Evolutionary conservation across 2,329 filamentous ascomycete genomes (phyloP).

Genomic region (Xylaria sp.): DNA sequence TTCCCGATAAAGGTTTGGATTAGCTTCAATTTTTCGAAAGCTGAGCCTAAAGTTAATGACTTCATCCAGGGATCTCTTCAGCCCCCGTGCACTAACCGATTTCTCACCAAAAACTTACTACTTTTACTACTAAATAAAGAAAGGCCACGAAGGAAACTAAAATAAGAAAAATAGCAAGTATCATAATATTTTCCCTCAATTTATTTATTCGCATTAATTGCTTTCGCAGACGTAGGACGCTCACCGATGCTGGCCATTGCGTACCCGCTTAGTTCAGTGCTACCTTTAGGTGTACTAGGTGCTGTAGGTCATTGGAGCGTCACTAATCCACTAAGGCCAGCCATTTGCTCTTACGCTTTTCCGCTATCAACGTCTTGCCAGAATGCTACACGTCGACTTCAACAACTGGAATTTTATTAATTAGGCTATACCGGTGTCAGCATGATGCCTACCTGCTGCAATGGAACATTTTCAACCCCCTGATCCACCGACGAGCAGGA

Average conservation of each 20-base stretch:
- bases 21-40: background rate
- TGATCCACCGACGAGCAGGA: slow-evolving; percentile 1
- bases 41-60: background rate
- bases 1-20: too few relatives aligned
- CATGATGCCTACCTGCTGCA: background rate
- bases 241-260: too few relatives aligned
- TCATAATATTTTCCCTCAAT: too few relatives aligned
- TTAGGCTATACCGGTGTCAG: background rate
- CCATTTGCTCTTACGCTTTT: background rate
- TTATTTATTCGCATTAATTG: too few relatives aligned
- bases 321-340: background rate
- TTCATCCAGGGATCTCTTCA: background rate
- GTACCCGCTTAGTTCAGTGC: too few relatives aligned
- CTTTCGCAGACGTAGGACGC: too few relatives aligned
- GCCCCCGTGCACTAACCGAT: too few relatives aligned
- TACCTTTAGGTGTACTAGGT: background rate
- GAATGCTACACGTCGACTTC: background rate
- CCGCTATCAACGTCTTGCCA: background rate
- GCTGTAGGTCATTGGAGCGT: background rate
- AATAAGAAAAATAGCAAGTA: too few relatives aligned
- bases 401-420: background rate
- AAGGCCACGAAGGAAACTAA: too few relatives aligned
- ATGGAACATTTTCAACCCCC: background rate
- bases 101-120: too few relatives aligned
- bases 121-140: too few relatives aligned